Conservation (phyloP, 495 filamentous ascomycete genomes). For the Hypoxylon intermedium region DNA sequence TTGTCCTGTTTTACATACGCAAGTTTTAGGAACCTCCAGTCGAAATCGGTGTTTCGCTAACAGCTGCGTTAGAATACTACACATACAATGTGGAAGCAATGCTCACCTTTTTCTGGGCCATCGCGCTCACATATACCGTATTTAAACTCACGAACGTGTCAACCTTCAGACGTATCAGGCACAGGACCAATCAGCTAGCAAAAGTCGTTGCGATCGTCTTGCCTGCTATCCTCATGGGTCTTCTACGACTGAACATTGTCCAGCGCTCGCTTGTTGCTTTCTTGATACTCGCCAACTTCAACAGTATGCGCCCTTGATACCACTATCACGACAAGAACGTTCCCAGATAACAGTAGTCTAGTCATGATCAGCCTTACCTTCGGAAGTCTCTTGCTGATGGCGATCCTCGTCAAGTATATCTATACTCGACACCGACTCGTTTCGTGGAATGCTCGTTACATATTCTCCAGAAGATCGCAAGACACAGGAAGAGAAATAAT, state of each 20-base stretch:
- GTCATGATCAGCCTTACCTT: slow-evolving; percentile 51
- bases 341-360: slow-evolving; percentile 16
- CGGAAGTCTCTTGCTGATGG: slow-evolving; percentile 50
- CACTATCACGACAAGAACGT: background rate
- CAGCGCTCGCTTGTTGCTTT: slow-evolving; percentile 41
- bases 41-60: background rate
- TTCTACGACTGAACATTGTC: slow-evolving; percentile 44
- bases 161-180: slow-evolving; percentile 28
- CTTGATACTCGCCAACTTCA: slow-evolving; percentile 50
- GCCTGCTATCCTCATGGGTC: slow-evolving; percentile 46
- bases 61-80: slow-evolving; percentile 50
- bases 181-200: slow-evolving; percentile 42
- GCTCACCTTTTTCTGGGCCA: slow-evolving; percentile 56
- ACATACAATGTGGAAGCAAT: slow-evolving; percentile 58
- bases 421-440: slow-evolving; percentile 49
- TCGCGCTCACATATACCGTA: slow-evolving; percentile 49
- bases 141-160: slow-evolving; percentile 39
- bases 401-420: slow-evolving; percentile 55
- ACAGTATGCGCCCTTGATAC: slow-evolving; percentile 43
- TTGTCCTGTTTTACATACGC: slow-evolving; percentile 58
- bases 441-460: slow-evolving; percentile 48
- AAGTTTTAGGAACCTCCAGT: background rate
- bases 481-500: slow-evolving; percentile 21
- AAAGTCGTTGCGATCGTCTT: slow-evolving; percentile 47
- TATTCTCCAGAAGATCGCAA: slow-evolving; percentile 32